Base-by-base conservation (phyloP, 139 green algal genomes). In the Chlamydomonas sp. region DNA sequence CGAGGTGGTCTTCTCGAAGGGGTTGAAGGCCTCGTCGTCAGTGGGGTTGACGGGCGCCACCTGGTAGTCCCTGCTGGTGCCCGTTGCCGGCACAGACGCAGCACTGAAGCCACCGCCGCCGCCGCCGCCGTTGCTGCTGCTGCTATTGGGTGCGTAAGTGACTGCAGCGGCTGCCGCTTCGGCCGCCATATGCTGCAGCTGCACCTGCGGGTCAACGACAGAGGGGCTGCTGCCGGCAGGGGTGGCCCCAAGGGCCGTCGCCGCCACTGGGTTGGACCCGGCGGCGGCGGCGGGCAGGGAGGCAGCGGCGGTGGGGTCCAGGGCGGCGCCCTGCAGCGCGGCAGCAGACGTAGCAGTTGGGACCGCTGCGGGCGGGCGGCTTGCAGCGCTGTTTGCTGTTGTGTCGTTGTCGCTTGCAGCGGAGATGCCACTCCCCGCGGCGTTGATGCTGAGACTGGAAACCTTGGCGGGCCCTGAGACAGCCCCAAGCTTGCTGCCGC, bases 1-100 rank as follows among this genome's bases (percentile, higher is more conserved):
- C 0, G 81, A 78, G 1, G 81, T 79, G 5, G 81, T 72, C 69
- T 79, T 86, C 18, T 86, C 81, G 12, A 86, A 86, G 1, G 81
- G 81, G 60, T 86, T 86, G 69, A 86, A 79, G 2, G 81, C 81
- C 2, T 49, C 31, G 7, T 79, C 60, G 7, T 20, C 71, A 3
- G 81, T 79, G 18, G 81, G 81, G 59, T 49, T 78, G 31, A 14
- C 15, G 5, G 59, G 20, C 4, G 80, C 12, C 7, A 63, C 8
- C 57, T 49, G 31, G 31, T 49, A 49, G 31, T 49, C 31, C 31
- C 31, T 49, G 31, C 31, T 49, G 31, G 31, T 49, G 31, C 31
- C 31, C 31, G 31, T 49, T 49, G 31, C 31, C 31, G 31, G 31
- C 31, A 49, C 31, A 49, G 31, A 49, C 31, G 31, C 31, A n/a